A percentile compares a stretch with the other conserved stretches of the same genome.
Conservation (phyloP, 2,329 filamentous ascomycete species). For the Trichophyton rubrum region DNA sequence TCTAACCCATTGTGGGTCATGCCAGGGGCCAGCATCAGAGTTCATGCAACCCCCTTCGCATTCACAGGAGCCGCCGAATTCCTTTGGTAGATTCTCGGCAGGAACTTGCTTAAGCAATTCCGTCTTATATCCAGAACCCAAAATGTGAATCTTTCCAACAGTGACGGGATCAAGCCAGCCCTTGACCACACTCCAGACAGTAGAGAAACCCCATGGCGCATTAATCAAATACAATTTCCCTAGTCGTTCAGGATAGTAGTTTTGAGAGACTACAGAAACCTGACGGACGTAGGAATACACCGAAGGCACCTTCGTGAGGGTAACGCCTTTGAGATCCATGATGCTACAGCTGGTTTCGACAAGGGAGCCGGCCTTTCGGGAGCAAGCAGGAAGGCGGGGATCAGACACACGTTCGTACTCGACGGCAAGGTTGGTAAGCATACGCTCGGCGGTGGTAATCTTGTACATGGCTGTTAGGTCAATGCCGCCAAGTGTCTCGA, state of each 20-base stretch:
- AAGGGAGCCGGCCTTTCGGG: neutral
- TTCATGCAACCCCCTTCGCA: neutral
- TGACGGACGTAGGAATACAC: neutral
- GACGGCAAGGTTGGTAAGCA: neutral
- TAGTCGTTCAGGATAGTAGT: neutral
- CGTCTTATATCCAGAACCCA: neutral
- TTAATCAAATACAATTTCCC: neutral
- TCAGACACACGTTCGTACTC: neutral
- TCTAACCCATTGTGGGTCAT: conserved; percentile 27
- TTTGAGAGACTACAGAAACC: neutral
- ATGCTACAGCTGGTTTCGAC: neutral
- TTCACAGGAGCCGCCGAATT: neutral
- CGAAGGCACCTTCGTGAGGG: neutral
- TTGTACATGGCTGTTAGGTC: neutral
- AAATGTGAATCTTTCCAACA: neutral
- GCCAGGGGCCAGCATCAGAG: neutral
- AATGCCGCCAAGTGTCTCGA: neutral
- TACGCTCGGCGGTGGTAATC: neutral
- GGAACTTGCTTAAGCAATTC: neutral
- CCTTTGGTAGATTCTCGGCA: neutral
- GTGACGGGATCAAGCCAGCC: neutral
- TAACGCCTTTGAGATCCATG: neutral
- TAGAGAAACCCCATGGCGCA: neutral
- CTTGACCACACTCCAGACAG: neutral
- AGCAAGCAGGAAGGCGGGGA: neutral